Evolutionary conservation across 768 basidiomycete genomes (phyloP).

Genomic region (Dacryopinax primogenitus): DNA sequence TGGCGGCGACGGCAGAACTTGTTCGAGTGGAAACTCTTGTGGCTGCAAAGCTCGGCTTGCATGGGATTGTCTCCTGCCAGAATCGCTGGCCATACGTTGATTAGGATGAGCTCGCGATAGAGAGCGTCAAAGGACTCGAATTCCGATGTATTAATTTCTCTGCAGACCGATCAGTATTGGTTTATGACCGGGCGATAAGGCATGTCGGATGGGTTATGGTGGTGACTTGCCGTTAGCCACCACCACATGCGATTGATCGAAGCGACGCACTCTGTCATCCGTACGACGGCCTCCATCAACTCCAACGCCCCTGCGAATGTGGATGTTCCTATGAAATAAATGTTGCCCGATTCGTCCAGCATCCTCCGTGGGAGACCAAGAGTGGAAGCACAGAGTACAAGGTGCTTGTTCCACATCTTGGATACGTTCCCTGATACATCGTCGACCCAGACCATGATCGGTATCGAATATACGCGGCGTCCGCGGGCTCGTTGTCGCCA

Average conservation of each 20-base stretch:
- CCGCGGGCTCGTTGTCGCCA: conserved; percentile 8
- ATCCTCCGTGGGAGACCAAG: conserved; percentile 4
- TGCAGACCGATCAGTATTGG: not conserved
- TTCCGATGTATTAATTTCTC: not conserved
- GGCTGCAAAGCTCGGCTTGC: conserved; percentile 16
- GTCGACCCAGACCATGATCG: conserved; percentile 11
- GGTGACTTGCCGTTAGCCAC: not conserved
- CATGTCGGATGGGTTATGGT: not conserved
- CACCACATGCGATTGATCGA: not conserved
- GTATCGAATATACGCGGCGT: conserved; percentile 1
- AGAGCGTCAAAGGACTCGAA: not conserved
- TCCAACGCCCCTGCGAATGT: not conserved
- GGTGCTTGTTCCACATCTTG: conserved; percentile 14
- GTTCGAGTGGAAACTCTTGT: conserved; percentile 27
- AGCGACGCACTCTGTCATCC: not conserved
- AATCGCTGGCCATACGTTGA: not conserved
- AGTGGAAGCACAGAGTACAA: conserved; percentile 10
- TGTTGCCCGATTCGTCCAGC: conserved; percentile 9
- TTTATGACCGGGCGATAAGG: too few relatives aligned
- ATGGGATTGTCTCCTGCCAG: conserved; percentile 17
- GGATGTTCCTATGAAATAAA: not conserved
- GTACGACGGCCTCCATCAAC: not conserved
- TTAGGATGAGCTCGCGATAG: not conserved
- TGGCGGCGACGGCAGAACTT: conserved; percentile 29
- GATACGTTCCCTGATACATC: conserved; percentile 16